Evolutionary conservation across 352 stramenopile species (phyloP), one percentile per base, ranked within the genome.

Genomic region (Phytophthora europaea): DNA sequence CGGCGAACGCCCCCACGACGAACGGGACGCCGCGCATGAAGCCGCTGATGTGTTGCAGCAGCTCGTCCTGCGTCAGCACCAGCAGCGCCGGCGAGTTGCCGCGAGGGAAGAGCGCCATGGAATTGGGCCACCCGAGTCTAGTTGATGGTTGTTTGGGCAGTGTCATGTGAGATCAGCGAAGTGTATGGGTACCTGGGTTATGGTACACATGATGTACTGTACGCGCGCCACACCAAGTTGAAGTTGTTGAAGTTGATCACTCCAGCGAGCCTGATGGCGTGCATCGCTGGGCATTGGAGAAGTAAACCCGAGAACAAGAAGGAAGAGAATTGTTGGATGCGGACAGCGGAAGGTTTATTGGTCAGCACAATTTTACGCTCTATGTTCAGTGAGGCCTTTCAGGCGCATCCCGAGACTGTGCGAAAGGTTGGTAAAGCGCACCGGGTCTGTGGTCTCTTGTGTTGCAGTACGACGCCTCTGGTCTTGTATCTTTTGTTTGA

Each of bases 11-110:
- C 15, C 71, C 71, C 47, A 81, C 75, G 34, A 55, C 26, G 59
- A 72, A 76, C 15, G 75, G 75, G 2, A 81, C 70, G 58, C 75
- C 75, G 3, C 61, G 34, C 70, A 76, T 79, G 66, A 79, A 81
- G 70, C 60, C 50, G 16, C 50, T 45, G 50, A 81, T 79, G 43
- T 65, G 52, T 6, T 65, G 61, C 31, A 81, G 54, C 13, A 81
- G 40, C 13, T 61, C 66, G 13, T 45, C 40, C 50, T 76, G 75
- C 31, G 75, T 76, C 56, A 81, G 34, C 12, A 81, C 75, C 18
- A 50, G 61, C 58, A 81, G 13, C 38, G 75, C 70, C 38, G 71
- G 53, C 31, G 70, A 62, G n/a, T 58, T 31, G 28, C 26, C 45
- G 45, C 61, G 68, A 45, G 45, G 43, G 28, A 43, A 61, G 50